phyloP scores from a whole-genome alignment of 2,329 filamentous ascomycete species.

The Botrytis fragariae region DNA sequence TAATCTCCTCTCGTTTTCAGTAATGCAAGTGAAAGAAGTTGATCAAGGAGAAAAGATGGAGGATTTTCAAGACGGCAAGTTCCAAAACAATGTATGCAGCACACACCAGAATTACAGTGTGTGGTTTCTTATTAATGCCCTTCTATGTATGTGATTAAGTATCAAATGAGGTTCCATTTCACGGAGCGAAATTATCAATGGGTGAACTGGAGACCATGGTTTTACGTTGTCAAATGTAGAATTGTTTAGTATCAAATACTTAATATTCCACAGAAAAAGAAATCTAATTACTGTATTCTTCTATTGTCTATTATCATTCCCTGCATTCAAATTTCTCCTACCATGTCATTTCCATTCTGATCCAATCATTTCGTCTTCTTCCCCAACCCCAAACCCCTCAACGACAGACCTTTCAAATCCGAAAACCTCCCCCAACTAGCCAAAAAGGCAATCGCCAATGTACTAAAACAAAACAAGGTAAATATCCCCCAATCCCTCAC shows the following conservation, averaged over 20 bases:
- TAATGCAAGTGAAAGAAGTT: no score
- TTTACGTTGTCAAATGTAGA: background rate
- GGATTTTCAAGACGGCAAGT: background rate
- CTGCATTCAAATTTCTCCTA: background rate
- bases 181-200: background rate
- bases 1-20: no score
- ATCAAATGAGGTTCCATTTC: background rate
- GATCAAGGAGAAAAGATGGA: background rate
- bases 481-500: background rate
- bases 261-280: background rate
- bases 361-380: background rate
- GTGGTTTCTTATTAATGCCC: background rate
- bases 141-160: background rate
- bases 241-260: background rate
- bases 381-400: background rate
- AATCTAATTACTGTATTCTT: background rate
- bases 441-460: background rate
- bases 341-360: background rate
- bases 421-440: background rate
- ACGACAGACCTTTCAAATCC: background rate
- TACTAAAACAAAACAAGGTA: background rate
- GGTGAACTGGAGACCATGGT: background rate
- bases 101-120: background rate
- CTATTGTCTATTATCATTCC: background rate
- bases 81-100: background rate